Conservation (phyloP, 306 rosid genomes). For the Lablab purpureus region DNA sequence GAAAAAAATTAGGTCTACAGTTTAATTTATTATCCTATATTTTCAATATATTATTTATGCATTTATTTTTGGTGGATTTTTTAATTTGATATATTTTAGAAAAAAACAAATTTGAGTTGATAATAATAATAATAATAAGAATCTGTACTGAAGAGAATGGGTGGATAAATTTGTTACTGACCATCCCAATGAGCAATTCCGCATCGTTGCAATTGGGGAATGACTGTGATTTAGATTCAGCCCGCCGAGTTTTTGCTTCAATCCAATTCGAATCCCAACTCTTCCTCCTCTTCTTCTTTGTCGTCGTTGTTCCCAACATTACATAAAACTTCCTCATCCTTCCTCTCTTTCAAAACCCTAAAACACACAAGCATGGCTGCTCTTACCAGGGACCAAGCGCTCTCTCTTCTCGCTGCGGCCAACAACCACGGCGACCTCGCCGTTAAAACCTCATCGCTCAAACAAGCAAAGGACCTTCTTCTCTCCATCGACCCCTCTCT, state of each 20-base stretch:
- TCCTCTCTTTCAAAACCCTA: constrained; percentile 53
- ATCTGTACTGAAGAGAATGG: not conserved
- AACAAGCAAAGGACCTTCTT: constrained; percentile 77
- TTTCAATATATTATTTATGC: no score
- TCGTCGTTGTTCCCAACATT: not conserved
- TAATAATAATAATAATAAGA: not conserved
- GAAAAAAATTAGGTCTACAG: no score
- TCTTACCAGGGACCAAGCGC: constrained; percentile 68
- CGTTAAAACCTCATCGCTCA: constrained; percentile 80
- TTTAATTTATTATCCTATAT: no score
- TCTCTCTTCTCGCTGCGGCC: constrained; percentile 90
- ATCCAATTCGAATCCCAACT: not conserved
- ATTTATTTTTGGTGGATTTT: no score
- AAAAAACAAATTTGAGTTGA: not conserved
- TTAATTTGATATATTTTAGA: not conserved
- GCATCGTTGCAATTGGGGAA: constrained; percentile 23
- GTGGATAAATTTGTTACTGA: constrained; percentile 33
- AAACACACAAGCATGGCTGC: constrained; percentile 62
- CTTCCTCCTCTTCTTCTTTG: not conserved
- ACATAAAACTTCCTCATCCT: constrained; percentile 32
- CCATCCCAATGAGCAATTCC: constrained; percentile 17
- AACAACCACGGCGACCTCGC: constrained; percentile 94
- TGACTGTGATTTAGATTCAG: constrained; percentile 35
- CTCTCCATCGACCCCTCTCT: constrained; percentile 70
- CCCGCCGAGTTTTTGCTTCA: constrained; percentile 40